Percentiles rank a stretch among this genome's conserved stretches.
phyloP scores from a whole-genome alignment of 202 grass and related monocot genomes.

The Thinopyrum obtusiflorum region DNA sequence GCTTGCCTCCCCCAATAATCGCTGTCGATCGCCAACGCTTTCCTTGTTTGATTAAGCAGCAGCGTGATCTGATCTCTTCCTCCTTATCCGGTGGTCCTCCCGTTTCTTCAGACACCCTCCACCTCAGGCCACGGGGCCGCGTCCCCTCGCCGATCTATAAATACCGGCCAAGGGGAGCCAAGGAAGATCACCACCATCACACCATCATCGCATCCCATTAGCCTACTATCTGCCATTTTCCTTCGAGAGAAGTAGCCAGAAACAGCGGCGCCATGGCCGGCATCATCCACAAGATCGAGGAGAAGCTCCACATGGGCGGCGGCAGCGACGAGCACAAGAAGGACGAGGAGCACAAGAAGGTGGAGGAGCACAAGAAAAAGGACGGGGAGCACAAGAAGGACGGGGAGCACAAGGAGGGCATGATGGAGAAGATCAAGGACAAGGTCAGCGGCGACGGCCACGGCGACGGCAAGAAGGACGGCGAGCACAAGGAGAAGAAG shows the following conservation, averaged over 20 bases:
- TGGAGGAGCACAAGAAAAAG: conserved; percentile 42
- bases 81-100: conserved; percentile 33
- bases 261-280: conserved; percentile 52
- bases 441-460: conserved; percentile 52
- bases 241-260: background rate
- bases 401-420: conserved; percentile 52
- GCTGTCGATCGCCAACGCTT: background rate
- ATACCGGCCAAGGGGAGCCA: background rate
- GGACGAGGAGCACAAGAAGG: conserved; percentile 52
- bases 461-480: conserved; percentile 29
- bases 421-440: conserved; percentile 77
- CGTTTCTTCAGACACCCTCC: conserved; percentile 31
- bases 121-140: conserved; percentile 19
- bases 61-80: background rate
- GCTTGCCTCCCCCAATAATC: background rate
- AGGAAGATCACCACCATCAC: background rate
- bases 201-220: background rate
- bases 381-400: conserved; percentile 42
- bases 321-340: conserved; percentile 46
- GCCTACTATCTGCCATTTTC: background rate
- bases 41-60: background rate
- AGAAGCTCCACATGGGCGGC: conserved; percentile 78
- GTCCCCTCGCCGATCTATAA: conserved; percentile 30
- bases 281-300: conserved; percentile 94
- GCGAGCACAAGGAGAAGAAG: conserved; percentile 54